Conservation (phyloP, 2,329 filamentous ascomycete genomes). For the Trichoderma citrinoviride region DNA sequence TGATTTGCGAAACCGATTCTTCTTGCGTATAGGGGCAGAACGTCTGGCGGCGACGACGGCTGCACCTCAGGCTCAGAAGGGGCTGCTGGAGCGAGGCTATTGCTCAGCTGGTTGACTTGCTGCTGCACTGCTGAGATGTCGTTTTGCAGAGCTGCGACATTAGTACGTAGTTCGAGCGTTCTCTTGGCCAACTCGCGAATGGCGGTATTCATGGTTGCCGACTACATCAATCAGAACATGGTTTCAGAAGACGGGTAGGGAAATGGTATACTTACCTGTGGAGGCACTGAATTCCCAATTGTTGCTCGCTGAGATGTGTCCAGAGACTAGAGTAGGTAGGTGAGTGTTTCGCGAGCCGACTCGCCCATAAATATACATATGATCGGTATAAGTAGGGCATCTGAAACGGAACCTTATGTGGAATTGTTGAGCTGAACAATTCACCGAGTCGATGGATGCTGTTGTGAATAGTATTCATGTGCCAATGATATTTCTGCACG, state of each 20-base stretch:
- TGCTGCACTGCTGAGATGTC: not conserved
- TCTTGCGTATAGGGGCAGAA: not conserved
- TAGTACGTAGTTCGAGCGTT: not conserved
- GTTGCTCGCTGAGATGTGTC: too few species aligned
- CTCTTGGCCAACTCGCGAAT: not conserved
- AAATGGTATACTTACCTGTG: not conserved
- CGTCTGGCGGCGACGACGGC: not conserved
- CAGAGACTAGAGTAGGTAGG: too few species aligned
- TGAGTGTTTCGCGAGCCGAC: too few species aligned
- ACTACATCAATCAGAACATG: not conserved
- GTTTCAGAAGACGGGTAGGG: not conserved
- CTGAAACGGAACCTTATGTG: too few species aligned
- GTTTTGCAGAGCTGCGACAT: not conserved
- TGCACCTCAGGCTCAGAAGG: not conserved
- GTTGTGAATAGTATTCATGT: too few species aligned
- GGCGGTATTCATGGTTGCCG: not conserved
- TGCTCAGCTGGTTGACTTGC: not conserved
- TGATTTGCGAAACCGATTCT: not conserved
- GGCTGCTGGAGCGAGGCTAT: not conserved
- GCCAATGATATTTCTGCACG: too few species aligned
- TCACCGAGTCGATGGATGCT: too few species aligned
- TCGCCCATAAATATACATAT: too few species aligned
- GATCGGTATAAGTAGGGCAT: too few species aligned
- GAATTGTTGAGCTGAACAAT: too few species aligned
- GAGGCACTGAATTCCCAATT: too few species aligned